These are phyloP conservation scores for Cercospora janseana DNA, from an alignment of 2,329 filamentous ascomycete species.

Conservation along the genomic window DNA sequence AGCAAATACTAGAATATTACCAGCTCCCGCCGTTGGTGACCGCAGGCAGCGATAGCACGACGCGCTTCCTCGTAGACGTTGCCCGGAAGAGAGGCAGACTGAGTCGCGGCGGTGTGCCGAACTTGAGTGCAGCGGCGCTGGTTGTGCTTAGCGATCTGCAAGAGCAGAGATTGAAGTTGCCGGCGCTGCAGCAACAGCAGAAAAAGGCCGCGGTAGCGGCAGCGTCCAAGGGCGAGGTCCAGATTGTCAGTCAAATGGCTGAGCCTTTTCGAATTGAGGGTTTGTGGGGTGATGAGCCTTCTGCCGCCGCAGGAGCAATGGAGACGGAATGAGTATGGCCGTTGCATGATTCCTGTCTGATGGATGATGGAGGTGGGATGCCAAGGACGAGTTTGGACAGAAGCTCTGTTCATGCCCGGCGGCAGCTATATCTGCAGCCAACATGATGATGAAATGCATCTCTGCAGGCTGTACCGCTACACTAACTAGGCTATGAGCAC, in stretches of 20 bases:
- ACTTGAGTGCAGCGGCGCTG: slow-evolving; percentile 82
- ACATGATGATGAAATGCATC: background rate
- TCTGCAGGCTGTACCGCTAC: background rate
- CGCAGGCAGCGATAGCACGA: slow-evolving; percentile 70
- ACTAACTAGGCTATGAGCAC: too few relatives aligned
- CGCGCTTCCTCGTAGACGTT: slow-evolving; percentile 91
- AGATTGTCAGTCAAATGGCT: slow-evolving; percentile 90
- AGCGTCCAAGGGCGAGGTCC: slow-evolving; percentile 64
- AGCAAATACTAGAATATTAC: slow-evolving; percentile 80
- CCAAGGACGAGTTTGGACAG: background rate
- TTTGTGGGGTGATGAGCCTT: slow-evolving; percentile 69
- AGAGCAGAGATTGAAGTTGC: slow-evolving; percentile 71
- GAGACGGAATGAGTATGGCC: background rate
- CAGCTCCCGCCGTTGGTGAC: slow-evolving; percentile 74
- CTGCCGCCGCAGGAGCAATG: slow-evolving; percentile 34
- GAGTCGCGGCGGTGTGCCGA: slow-evolving; percentile 85
- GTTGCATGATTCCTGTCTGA: background rate
- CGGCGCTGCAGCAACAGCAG: slow-evolving; percentile 37
- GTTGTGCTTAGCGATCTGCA: slow-evolving; percentile 95
- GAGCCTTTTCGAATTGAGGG: slow-evolving; percentile 94
- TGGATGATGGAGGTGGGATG: background rate
- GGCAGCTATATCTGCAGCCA: too few relatives aligned
- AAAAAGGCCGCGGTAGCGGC: slow-evolving; percentile 33
- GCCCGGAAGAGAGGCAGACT: slow-evolving; percentile 88
- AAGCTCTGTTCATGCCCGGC: too few relatives aligned